Base-by-base conservation (phyloP, 148 eudicot species). In the Suaeda aralocaspica region DNA sequence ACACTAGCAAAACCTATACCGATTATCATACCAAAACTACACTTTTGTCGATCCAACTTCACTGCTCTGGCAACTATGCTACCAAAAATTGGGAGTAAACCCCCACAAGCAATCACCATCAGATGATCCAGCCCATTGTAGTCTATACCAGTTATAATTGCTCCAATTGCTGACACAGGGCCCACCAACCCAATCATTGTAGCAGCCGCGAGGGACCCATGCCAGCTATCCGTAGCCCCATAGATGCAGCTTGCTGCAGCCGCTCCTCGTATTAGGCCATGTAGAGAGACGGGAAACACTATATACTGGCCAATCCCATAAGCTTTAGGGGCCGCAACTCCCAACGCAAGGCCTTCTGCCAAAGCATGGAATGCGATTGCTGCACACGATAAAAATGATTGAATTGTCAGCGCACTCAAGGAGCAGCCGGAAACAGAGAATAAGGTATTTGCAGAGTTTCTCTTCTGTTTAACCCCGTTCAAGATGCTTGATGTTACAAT, bases 271-370 rank as follows among this genome's bases (percentile, higher is more conserved):
- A 89, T 91, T 63, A 92, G 81, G 15, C 98, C 98, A 24, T 88
- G 92, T 34, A 92, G 79, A 25, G 90, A 85, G 45, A 87, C 93
- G 0, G 98, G 98, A 46, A 92, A 85, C 76, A 92, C 81, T 78
- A 92, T 88, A 72, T 90, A 85, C 59, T 89, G 85, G 63, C 89
- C 98, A 7, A 88, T 73, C 41, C 90, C 94, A 30, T 93, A 90
- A 8, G 98, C 98, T 81, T 93, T 93, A n/a, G 96, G 96, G 16
- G 96, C 98, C 3, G 95, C 96, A 36, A 93, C 96, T 44, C 98
- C 98, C 53, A 93, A 78, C 6, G 98, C 98, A 48, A 93, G 88
- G 12, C 98, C 98, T 82, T 93, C 96, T 1, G 98, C 90, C 44
- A 93, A 67, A 70, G 96, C 96, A 77, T 93, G 96, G 72, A 93